A percentile compares a stretch with the other conserved stretches of the same genome.
phyloP scores from a whole-genome alignment of 2,329 filamentous ascomycete genomes.

The Albifimbria verrucaria region DNA sequence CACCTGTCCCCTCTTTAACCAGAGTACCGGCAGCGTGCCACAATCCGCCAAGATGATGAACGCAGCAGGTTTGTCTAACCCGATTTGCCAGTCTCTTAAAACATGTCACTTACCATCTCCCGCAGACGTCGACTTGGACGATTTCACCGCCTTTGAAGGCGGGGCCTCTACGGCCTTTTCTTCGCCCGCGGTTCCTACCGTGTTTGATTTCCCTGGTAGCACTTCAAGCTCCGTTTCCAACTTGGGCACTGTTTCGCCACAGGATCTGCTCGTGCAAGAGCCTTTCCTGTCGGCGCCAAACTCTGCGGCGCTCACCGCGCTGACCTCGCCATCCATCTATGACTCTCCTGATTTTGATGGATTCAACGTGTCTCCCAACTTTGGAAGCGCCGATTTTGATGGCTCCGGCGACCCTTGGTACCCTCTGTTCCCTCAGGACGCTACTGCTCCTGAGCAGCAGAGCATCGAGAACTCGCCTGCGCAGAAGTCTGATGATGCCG shows the following conservation, averaged over 20 bases:
- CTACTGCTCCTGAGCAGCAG: slow-evolving; percentile 19
- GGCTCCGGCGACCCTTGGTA: slow-evolving; percentile 61
- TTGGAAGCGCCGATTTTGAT: slow-evolving; percentile 57
- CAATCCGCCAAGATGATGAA: slow-evolving; percentile 43
- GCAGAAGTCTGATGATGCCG: slow-evolving; percentile 42
- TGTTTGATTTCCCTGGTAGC: slow-evolving; percentile 49
- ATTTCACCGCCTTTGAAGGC: slow-evolving; percentile 55
- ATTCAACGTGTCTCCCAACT: slow-evolving; percentile 77
- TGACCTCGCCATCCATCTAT: slow-evolving; percentile 80
- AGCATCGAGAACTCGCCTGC: slow-evolving; percentile 39
- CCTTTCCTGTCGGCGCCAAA: slow-evolving; percentile 73
- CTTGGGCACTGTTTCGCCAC: slow-evolving; percentile 75
- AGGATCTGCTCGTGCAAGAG: slow-evolving; percentile 72
- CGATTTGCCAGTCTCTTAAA: background rate
- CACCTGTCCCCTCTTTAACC: slow-evolving; percentile 71
- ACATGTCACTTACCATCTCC: slow-evolving; percentile 26
- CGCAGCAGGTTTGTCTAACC: slow-evolving; percentile 33
- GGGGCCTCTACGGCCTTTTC: slow-evolving; percentile 49
- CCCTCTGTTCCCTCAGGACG: slow-evolving; percentile 65
- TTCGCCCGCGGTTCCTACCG: slow-evolving; percentile 47
- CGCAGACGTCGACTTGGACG: slow-evolving; percentile 56
- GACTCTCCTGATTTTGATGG: slow-evolving; percentile 74
- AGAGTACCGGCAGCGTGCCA: slow-evolving; percentile 52
- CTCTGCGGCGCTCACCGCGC: slow-evolving; percentile 74
- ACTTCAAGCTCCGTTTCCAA: slow-evolving; percentile 49